These are phyloP conservation scores for Quercus dentata DNA, from an alignment of 306 rosid genomes.

Conservation along the genomic window DNA sequence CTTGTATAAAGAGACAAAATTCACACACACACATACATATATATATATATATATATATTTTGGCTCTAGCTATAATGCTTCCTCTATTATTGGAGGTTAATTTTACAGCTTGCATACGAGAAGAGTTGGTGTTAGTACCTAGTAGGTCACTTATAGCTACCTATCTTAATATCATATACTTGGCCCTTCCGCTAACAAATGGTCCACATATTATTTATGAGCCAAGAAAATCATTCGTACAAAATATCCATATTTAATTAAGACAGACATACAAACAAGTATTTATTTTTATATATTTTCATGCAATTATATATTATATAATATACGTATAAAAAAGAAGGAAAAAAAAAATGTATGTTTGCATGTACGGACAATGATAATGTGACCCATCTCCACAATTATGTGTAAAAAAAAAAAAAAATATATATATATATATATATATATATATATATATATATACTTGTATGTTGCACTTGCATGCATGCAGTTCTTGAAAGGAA, in stretches of 20 bases:
- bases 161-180: neutral
- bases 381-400: neutral
- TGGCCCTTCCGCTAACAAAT: neutral
- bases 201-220: neutral
- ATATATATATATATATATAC: neutral
- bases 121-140: neutral
- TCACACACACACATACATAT: neutral
- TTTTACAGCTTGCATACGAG: neutral
- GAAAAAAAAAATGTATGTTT: neutral
- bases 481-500: neutral
- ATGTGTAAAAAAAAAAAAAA: neutral
- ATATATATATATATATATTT: neutral
- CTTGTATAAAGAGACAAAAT: neutral
- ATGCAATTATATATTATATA: too few species aligned
- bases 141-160: neutral
- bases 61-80: neutral
- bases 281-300: too few species aligned
- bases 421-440: neutral
- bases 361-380: neutral
- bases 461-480: slow-evolving; percentile 24
- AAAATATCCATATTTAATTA: too few species aligned
- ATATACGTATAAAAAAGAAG: too few species aligned
- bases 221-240: too few species aligned
- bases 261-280: too few species aligned
- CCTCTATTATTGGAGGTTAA: neutral